Conservation (phyloP, 306 rosid genomes). For the Mimosa pudica region DNA sequence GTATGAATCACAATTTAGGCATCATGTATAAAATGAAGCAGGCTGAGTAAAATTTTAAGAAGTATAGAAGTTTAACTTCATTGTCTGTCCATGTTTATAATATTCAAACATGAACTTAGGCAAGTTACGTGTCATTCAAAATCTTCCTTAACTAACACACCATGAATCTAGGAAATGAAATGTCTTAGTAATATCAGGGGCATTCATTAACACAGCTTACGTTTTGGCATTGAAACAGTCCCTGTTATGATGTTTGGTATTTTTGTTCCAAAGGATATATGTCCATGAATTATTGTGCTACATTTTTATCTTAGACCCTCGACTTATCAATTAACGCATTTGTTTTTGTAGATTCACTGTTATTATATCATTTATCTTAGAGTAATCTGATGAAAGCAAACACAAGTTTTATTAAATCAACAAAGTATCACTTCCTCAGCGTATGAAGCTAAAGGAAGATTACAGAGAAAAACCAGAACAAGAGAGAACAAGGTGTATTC, state of each 20-base stretch:
- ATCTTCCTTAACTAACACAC: not conserved
- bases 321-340: not conserved
- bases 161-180: not conserved
- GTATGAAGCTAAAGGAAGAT: too few relatives aligned
- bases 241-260: not conserved
- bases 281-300: not conserved
- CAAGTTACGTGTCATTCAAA: not conserved
- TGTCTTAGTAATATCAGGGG: not conserved
- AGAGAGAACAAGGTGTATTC: too few relatives aligned
- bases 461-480: too few relatives aligned
- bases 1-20: not conserved
- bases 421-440: too few relatives aligned
- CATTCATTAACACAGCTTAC: not conserved
- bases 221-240: not conserved
- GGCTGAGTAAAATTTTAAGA: not conserved
- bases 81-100: not conserved
- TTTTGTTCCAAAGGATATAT: not conserved
- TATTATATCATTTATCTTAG: not conserved
- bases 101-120: not conserved
- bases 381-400: too few relatives aligned
- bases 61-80: not conserved
- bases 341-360: not conserved
- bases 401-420: too few relatives aligned
- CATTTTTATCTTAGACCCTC: not conserved
- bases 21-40: not conserved